These are phyloP conservation scores for Aechmea fasciata DNA, from an alignment of 176 grass and related monocot species.

Conservation along the genomic window DNA sequence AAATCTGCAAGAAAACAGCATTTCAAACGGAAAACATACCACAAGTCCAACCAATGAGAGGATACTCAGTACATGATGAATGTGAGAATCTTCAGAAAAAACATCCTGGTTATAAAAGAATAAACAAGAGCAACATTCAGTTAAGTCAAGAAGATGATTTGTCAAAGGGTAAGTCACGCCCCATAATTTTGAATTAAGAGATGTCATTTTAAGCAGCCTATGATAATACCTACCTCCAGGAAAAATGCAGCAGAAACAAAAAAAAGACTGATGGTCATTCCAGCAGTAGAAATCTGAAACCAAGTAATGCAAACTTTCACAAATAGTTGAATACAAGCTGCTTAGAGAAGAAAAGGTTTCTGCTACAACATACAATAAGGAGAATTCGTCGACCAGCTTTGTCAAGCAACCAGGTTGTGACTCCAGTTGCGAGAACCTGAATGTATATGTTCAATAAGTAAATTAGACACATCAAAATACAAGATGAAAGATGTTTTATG, in stretches of 20 bases:
- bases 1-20: slow-evolving; percentile 6
- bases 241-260: slow-evolving; percentile 72
- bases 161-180: no score
- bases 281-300: slow-evolving; percentile 53
- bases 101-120: slow-evolving; percentile 46
- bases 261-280: slow-evolving; percentile 84
- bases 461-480: not conserved
- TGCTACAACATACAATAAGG: slow-evolving; percentile 53
- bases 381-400: slow-evolving; percentile 85
- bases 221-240: slow-evolving; percentile 44
- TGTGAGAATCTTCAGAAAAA: slow-evolving; percentile 43
- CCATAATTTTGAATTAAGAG: not conserved
- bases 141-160: no score
- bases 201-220: slow-evolving; percentile 13
- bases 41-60: slow-evolving; percentile 71
- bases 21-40: slow-evolving; percentile 34
- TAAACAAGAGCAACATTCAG: not conserved
- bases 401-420: slow-evolving; percentile 91
- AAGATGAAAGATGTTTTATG: not conserved
- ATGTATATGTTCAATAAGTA: slow-evolving; percentile 1
- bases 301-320: slow-evolving; percentile 4
- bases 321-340: not conserved
- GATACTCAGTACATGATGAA: slow-evolving; percentile 60
- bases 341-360: not conserved
- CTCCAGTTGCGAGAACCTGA: slow-evolving; percentile 78